Base-by-base conservation (phyloP, 2,329 filamentous ascomycete species). In the Fusarium falciforme region DNA sequence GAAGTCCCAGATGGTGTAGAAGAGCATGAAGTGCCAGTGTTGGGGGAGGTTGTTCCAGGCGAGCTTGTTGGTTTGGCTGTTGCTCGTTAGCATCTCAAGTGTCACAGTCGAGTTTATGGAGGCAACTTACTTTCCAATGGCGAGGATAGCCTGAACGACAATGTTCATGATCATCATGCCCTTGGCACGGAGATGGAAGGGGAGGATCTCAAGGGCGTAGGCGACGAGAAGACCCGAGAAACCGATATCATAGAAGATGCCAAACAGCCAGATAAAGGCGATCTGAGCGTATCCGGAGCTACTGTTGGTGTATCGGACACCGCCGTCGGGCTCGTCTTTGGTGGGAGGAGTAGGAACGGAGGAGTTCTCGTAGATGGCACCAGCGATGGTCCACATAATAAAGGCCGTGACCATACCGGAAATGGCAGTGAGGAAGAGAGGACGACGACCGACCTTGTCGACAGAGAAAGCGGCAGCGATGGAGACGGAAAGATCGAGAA, bases 111-210 rank as follows among this genome's bases (percentile, higher is more conserved):
- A 36, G 52, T 7, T 22, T 22, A 17, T 1, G 27, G 54, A 5
- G 16, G 36, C 29, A 12, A 49, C 88, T 74, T 84, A 90, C 84
- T 90, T 89, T 78, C 89, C 88, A 70, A 92, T 85, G 60, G 90
- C 89, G 40, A 92, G 83, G 35, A 90, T 85, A 55, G 89, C 89
- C 80, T 92, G 89, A 25, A 92, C 86, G 22, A 87, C 88, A 60
- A 92, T 86, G 79, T 92, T 92, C 88, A 92, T 90, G 74, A 92
- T 85, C 85, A 89, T 89, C 84, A 90, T 88, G 38, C 88, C 88
- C 82, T 89, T 89, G 72, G 87, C 88, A 57, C 89, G 88, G 29
- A 90, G 82, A 58, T 86, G 84, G 82, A 89, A 91, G 0, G 89
- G 89, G 17, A 90, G 83, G 35, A 91, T 83, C 80, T 91, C 89